Evolutionary conservation across 2,329 filamentous ascomycete species (phyloP).

Genomic region (Rutstroemia sp.): DNA sequence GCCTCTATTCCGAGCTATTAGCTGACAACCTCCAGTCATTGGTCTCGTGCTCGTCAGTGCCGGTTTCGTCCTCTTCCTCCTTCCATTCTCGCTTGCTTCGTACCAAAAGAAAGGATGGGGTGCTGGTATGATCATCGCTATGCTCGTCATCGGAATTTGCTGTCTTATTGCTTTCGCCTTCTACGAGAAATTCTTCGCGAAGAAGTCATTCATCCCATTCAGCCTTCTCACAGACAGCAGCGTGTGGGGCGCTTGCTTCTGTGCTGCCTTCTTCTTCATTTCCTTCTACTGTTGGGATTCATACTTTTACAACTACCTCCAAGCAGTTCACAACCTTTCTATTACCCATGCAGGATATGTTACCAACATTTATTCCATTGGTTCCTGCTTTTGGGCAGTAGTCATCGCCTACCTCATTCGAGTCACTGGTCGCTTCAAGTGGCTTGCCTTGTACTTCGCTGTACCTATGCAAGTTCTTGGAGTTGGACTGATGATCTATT

Average conservation of each 20-base stretch:
- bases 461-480: conserved; percentile 36
- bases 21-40: conserved; percentile 31
- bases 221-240: conserved; percentile 42
- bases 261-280: conserved; percentile 38
- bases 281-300: conserved; percentile 45
- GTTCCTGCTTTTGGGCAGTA: conserved; percentile 39
- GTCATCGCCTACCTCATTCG: conserved; percentile 40
- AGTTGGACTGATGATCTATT: conserved; percentile 50
- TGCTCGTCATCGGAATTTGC: conserved; percentile 50
- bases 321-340: conserved; percentile 44
- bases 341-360: conserved; percentile 45
- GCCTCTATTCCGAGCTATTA: neutral
- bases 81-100: conserved; percentile 55
- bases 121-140: conserved; percentile 36
- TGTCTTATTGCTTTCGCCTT: conserved; percentile 47
- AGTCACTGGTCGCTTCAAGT: conserved; percentile 22
- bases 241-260: conserved; percentile 39
- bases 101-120: conserved; percentile 21
- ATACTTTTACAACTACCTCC: conserved; percentile 48
- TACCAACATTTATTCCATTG: conserved; percentile 41
- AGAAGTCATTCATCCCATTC: conserved; percentile 49
- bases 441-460: conserved; percentile 16
- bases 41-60: conserved; percentile 53
- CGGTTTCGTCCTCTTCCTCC: conserved; percentile 58
- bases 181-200: conserved; percentile 51